Percentiles rank a stretch among this genome's conserved stretches.
These are phyloP conservation scores for Aspergillus novofumigatus DNA, from an alignment of 2,329 filamentous ascomycete genomes.

Conservation along the genomic window DNA sequence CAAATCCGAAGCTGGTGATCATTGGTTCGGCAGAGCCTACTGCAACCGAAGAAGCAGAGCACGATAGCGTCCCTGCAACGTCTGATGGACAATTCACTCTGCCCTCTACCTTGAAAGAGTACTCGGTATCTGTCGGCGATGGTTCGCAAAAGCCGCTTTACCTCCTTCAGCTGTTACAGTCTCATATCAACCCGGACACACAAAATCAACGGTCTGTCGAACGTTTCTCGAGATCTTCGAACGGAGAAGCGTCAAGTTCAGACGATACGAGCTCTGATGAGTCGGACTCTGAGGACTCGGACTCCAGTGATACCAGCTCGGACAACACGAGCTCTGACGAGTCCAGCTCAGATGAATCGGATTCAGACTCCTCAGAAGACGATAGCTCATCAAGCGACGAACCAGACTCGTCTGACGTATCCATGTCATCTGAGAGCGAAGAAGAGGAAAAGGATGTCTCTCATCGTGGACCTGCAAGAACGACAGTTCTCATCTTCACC, in stretches of 20 bases:
- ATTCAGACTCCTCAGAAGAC: slow-evolving; percentile 25
- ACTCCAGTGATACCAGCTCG: slow-evolving; percentile 27
- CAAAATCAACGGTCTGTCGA: slow-evolving; percentile 6
- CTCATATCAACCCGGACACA: slow-evolving; percentile 27
- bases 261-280: slow-evolving; percentile 25
- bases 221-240: slow-evolving; percentile 11
- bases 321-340: slow-evolving; percentile 17
- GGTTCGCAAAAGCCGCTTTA: slow-evolving; percentile 75
- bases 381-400: slow-evolving; percentile 7
- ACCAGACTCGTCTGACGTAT: slow-evolving; percentile 17
- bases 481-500: slow-evolving; percentile 73
- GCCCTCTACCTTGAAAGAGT: slow-evolving; percentile 61
- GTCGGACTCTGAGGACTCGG: slow-evolving; percentile 36
- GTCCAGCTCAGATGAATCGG: slow-evolving; percentile 19
- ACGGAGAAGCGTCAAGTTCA: slow-evolving; percentile 12
- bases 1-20: slow-evolving; percentile 70
- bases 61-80: slow-evolving; percentile 14
- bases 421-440: slow-evolving; percentile 14
- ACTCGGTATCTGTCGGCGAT: slow-evolving; percentile 64
- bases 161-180: slow-evolving; percentile 68
- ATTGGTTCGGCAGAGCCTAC: slow-evolving; percentile 54
- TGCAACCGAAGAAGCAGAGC: slow-evolving; percentile 16
- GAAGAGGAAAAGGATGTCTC: slow-evolving; percentile 17
- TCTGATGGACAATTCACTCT: slow-evolving; percentile 50
- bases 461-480: slow-evolving; percentile 25